Evolutionary conservation across 108 stramenopile genomes (phyloP).

Genomic region (Aurantiochytrium sp.): DNA sequence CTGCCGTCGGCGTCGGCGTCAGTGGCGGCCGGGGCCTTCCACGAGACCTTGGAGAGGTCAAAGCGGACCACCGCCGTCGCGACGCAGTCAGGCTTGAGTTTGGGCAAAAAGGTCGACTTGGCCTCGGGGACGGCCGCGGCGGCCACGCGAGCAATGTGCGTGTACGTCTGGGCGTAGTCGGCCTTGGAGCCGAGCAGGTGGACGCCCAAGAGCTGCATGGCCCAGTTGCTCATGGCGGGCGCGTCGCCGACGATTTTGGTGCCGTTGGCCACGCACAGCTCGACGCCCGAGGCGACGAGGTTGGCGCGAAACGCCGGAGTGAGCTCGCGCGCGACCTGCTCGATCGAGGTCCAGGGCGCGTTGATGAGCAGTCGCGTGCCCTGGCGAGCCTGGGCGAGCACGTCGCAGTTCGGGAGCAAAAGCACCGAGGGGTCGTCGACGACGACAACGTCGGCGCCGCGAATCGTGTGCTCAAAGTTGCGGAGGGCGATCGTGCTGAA

Average conservation of each 20-base stretch:
- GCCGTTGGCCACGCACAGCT: background rate
- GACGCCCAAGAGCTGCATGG: background rate
- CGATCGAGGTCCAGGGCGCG: background rate
- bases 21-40: background rate
- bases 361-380: background rate
- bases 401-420: background rate
- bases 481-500: background rate
- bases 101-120: background rate
- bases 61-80: background rate
- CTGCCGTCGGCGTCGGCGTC: background rate
- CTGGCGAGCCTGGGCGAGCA: background rate
- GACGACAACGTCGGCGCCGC: background rate
- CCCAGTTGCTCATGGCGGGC: background rate
- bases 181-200: background rate
- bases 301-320: background rate
- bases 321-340: conserved; percentile 11
- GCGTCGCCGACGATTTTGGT: background rate
- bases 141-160: background rate
- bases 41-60: background rate
- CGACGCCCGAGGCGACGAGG: background rate
- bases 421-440: background rate
- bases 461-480: background rate
- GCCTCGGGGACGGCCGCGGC: background rate
- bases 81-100: background rate
- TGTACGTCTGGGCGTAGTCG: background rate